Base-by-base conservation (phyloP, 352 stramenopile species). In the Phytophthora uliginosa region DNA sequence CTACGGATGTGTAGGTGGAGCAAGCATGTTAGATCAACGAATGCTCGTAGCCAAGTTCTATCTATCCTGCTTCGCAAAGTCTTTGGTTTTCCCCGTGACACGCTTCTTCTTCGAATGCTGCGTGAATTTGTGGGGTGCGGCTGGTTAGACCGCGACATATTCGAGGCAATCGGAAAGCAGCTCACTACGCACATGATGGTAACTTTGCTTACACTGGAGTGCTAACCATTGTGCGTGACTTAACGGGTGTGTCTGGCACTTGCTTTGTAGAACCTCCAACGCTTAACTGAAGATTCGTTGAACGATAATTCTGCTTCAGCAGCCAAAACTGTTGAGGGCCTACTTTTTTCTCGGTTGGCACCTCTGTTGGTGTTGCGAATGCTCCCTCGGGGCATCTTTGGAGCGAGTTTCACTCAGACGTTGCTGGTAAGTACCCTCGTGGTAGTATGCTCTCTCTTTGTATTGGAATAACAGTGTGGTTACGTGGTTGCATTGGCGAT, bases 321-420 rank as follows among this genome's bases (percentile, higher is more conserved):
- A 2, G 57, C 69, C 10, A 71, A 63, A 50, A 64, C 66, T 7
- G 74, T 90, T 20, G 84, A 92, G 55, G 66, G 60, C 3, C 64
- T 94, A 4, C 63, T 94, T 24, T 94, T 94, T 77, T 78, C 79
- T 31, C 76, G 83, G 4, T 69, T 94, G 5, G 82, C 84, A 3
- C 85, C 87, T 0, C 76, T 90, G 22, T 65, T 94, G 17, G 76
- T 92, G 9, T 73, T 94, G n/a, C 82, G 87, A 47, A 78, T 93
- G 51, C 62, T 93, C 18, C 84, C 85, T 47, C 74, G 77, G 31
- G 18, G 61, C 5, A 54, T 45, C 4, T 81, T 88, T 51, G 58
- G 7, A 62, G 28, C 7, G 12, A 68, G 24, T 34, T 47, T 8
- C 9, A 28, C 13, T 2, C 56, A 71, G 0, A 33, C 5, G 6